Evolutionary conservation across 1,284 basidiomycete species (phyloP), one percentile per base, ranked within the genome.

Genomic region (Earliella scabrosa): DNA sequence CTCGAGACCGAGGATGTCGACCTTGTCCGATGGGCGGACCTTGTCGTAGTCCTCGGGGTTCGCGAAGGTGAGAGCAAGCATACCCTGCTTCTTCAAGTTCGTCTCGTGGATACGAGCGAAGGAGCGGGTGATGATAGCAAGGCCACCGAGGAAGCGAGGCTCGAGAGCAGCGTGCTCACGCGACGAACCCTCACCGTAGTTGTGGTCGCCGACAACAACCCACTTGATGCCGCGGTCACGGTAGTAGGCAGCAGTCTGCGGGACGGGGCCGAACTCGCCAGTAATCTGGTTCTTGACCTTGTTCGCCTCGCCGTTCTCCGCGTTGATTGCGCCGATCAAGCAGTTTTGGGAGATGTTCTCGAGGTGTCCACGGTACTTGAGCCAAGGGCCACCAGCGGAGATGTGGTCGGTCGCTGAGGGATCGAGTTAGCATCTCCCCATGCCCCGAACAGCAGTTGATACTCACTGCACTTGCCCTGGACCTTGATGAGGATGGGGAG

Each of bases 271-370:
- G 76, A 82, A 97, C 74, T 93, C 88, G 69, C 95, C 94, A 49
- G 92, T 96, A 63, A 90, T 64, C 78, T 92, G 86, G 85, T 97
- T 97, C 83, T 91, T 89, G 69, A 98, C 80, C 75, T 93, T 92
- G 88, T 98, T 99, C 63, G 97, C 95, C 80, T 98, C 92, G 62
- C 87, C 90, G 75, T 95, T 97, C 79, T 95, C 95, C 56, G 86
- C 74, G 82, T 98, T 98, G 81, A 98, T 96, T 54, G 95, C 96
- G 73, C 95, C 95, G 64, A 98, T 98, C 74, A 98, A 77, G 79
- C 94, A 97, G 83, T 98, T 98, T 77, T 97, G 93, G 34, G 95
- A 97, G 74, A 98, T 99, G 86, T 99, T 98, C 77, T 97, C 86
- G 69, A 99, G 88, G 78, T 98, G 97, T 65, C 97, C 97, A 82